These are phyloP conservation scores for Mortierella hygrophila DNA, from an alignment of 192 early-diverging fungal species.

Conservation along the genomic window DNA sequence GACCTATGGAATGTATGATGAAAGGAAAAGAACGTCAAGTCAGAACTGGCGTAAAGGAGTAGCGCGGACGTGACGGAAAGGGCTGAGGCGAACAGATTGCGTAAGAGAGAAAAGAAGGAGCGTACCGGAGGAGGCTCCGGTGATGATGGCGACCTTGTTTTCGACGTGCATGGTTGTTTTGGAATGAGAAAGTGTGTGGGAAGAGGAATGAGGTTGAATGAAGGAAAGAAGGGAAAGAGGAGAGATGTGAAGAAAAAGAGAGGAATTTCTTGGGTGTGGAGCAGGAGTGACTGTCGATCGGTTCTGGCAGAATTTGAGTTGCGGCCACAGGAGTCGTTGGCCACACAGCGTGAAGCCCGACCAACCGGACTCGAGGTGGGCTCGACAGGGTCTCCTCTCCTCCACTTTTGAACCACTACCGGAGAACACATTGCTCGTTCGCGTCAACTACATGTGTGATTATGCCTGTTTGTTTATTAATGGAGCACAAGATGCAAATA, in stretches of 20 bases:
- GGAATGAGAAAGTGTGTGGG: background rate
- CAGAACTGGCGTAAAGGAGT: background rate
- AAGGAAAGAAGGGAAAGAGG: constrained; percentile 8
- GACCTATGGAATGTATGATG: constrained; percentile 39
- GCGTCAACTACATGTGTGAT: background rate
- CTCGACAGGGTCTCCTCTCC: background rate
- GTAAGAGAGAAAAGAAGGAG: background rate
- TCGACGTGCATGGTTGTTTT: constrained; percentile 39
- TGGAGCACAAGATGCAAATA: background rate
- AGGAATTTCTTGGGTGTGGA: background rate
- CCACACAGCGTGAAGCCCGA: constrained; percentile 28
- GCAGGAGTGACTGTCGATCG: background rate
- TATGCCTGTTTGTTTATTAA: background rate
- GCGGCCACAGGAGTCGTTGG: constrained; percentile 4
- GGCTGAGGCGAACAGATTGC: background rate
- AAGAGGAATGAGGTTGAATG: constrained; percentile 2
- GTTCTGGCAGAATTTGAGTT: background rate
- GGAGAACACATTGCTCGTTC: background rate
- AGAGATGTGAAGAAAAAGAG: background rate
- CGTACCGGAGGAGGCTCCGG: constrained; percentile 71
- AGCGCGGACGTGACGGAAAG: background rate
- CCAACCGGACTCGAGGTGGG: background rate
- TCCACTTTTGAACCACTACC: background rate
- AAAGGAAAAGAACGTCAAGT: background rate
- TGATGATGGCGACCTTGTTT: constrained; percentile 77